A percentile compares a stretch with the other conserved stretches of the same genome.
These are phyloP conservation scores for Cladorrhinum sp. DNA, from an alignment of 2,329 filamentous ascomycete genomes.

Conservation along the genomic window DNA sequence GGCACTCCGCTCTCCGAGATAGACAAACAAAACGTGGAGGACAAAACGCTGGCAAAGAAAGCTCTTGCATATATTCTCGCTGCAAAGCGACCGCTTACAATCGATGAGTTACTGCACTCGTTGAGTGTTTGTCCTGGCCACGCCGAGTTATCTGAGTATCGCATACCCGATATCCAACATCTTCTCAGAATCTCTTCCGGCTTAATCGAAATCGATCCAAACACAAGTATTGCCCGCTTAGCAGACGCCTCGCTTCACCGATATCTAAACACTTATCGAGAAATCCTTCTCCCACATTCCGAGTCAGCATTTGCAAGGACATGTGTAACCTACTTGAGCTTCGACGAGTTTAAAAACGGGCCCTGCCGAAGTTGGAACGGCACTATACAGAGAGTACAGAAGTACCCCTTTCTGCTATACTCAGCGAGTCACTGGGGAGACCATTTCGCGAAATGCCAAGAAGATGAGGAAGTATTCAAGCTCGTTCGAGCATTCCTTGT, in stretches of 20 bases:
- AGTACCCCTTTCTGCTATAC: neutral
- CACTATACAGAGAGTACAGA: neutral
- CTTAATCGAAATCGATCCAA: neutral
- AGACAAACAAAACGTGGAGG: neutral
- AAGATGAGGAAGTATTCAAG: neutral
- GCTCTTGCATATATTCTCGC: neutral
- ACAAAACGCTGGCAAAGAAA: neutral
- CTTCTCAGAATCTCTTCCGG: neutral
- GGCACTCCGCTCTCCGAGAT: neutral
- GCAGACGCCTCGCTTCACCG: neutral
- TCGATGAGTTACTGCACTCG: neutral
- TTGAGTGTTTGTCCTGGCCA: neutral
- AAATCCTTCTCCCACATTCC: neutral
- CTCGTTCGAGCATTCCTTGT: neutral
- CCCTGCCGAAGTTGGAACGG: neutral
- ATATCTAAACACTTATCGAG: neutral
- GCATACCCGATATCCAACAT: neutral
- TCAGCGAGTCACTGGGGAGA: neutral
- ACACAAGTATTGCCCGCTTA: neutral
- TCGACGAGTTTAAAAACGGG: neutral
- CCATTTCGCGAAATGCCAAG: neutral
- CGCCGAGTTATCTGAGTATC: neutral
- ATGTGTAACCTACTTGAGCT: neutral
- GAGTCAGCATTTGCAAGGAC: neutral
- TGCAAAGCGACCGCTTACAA: neutral